Base-by-base conservation (phyloP, 2,329 filamentous ascomycete species). In the Exutisphaerella laricina region DNA sequence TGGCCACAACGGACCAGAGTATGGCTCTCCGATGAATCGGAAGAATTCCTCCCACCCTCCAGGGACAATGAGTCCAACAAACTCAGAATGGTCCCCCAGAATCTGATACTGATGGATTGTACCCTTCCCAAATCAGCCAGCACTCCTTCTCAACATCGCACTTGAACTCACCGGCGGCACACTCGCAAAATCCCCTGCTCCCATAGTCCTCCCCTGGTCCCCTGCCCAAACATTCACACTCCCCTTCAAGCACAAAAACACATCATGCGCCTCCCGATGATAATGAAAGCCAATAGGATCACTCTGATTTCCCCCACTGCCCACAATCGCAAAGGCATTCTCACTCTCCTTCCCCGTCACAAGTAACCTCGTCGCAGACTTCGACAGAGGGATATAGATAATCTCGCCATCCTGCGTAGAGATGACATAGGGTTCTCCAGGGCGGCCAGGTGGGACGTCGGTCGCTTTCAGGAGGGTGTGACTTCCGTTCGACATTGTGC, bases 1-100 rank as follows among this genome's bases (percentile, higher is more conserved):
- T 1, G 76, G 75, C 12, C 74, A 67, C 14, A 50, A 39, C 2
- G 57, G 54, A 1, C 75, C 74, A 3, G 61, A 49, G 43, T 72
- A 78, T 0, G 71, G 64, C 56, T 79, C 75, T 20, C 69, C 69
- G 5, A 79, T 69, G 54, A 76, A 73, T 37, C 76, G 69, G 63
- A 79, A 80, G 63, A 80, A 79, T 51, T 79, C 75, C 20, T 77
- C 65, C 77, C 76, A 79, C 54, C 76, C 75, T 4, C 74, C 76
- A 0, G 76, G 76, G 0, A 73, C 72, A 20, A 79, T 72, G 3
- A 80, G 58, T 10, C 75, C 74, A 1, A 74, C 60, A 14, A 70
- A 69, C 48, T 79, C 77, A 2, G 74, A 74, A 48, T 78, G 72
- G 0, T 72, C 67, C 1, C 74, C 74, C 1, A 75, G 61, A 18